Evolutionary conservation across 1,139 yeast genomes (phyloP), one percentile per base, ranked within the genome.

Genomic region (Debaryomycetaceae sp.): DNA sequence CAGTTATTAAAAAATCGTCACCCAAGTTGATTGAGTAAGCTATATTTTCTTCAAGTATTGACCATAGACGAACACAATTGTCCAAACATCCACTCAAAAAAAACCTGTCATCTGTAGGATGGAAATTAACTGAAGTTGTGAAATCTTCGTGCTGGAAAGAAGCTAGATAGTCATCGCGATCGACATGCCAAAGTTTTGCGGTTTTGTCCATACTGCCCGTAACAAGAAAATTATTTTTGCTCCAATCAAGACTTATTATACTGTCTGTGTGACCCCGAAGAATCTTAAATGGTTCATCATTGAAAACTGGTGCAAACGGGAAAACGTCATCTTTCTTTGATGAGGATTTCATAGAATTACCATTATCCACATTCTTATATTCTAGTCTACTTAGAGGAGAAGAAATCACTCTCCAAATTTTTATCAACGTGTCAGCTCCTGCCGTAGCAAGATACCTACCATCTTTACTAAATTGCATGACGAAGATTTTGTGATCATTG

Each of bases 171-270:
- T 70, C 73, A 1, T 64, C 64, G 36, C 91, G 69, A 34, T 86
- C 87, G 9, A 84, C 75, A 58, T 91, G 95, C 97, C 97, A 91
- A 36, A 91, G 64, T 45, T 79, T 76, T 1, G 82, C 95, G 0
- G 95, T 83, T 48, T 79, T 78, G 61, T 91, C 98, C 86, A 87
- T 87, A 6, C 95, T 84, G 3, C 95, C 84, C 0, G 95, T 75
- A 1, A 89, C 58, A 26, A 91, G 59, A 48, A 91, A 91, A 54
- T 83, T 84, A 61, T 89, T 89, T 50, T 84, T 85, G 41, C 95
- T 84, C 98, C 98, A 91, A 52, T 87, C 87, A 33, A 91, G 57
- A 8, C 87, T 79, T 29, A 88, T 62, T 18, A 91, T 73, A 45
- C 87, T 85, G 36, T 78, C 77, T 0, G 76, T 63, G 59, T 91